Evolutionary conservation across 2,329 filamentous ascomycete species (phyloP).

Genomic region (Fusarium sororula): DNA sequence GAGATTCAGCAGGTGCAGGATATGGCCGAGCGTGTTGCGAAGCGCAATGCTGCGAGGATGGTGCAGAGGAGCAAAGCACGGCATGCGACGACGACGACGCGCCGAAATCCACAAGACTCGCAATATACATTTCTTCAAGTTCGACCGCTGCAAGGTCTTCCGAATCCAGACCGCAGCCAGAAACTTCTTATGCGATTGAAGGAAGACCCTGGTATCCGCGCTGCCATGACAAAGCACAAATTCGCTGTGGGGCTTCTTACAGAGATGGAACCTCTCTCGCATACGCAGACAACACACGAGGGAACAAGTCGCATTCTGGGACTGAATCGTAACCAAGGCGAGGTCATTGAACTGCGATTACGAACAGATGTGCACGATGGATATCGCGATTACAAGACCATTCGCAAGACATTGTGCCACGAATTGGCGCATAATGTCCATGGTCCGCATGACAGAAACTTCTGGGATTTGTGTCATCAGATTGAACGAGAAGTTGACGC

Average conservation of each 20-base stretch:
- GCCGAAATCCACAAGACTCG: constrained; percentile 59
- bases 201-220: constrained; percentile 84
- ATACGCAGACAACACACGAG: constrained; percentile 78
- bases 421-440: constrained; percentile 94
- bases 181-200: constrained; percentile 79
- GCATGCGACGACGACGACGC: constrained; percentile 11
- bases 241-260: constrained; percentile 88
- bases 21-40: constrained; percentile 59
- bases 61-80: constrained; percentile 44
- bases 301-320: constrained; percentile 80
- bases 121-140: constrained; percentile 85
- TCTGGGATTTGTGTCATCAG: constrained; percentile 88
- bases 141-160: constrained; percentile 79
- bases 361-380: constrained; percentile 96
- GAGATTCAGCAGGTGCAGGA: constrained; percentile 65
- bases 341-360: constrained; percentile 89
- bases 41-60: constrained; percentile 55
- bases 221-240: constrained; percentile 83
- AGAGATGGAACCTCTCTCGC: constrained; percentile 90
- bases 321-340: constrained; percentile 85
- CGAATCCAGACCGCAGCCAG: constrained; percentile 75
- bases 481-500: constrained; percentile 88
- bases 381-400: constrained; percentile 90
- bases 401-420: constrained; percentile 92
- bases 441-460: constrained; percentile 82